Conservation (phyloP, 1,284 basidiomycete genomes). For the Ceratobasidium theobromae region DNA sequence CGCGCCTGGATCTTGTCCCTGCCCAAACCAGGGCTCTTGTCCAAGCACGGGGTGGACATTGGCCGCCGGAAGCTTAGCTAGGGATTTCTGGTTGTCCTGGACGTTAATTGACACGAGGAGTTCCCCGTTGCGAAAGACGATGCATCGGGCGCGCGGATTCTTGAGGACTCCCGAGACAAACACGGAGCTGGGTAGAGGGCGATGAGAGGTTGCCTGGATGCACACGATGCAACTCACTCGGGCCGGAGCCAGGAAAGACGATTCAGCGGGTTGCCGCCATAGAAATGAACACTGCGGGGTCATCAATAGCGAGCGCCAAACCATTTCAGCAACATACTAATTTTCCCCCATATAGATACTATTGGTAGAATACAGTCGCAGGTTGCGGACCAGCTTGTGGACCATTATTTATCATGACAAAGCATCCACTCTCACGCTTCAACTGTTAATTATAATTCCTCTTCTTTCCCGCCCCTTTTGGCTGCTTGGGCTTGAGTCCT, state of each 20-base stretch:
- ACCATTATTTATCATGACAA: constrained; percentile 25
- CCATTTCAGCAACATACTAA: constrained; percentile 10
- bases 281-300: constrained; percentile 54
- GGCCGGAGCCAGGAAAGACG: constrained; percentile 79
- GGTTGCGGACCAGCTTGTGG: no score
- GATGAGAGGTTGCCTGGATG: not conserved
- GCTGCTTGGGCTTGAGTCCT: constrained; percentile 29
- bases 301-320: not conserved
- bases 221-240: not conserved
- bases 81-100: constrained; percentile 43
- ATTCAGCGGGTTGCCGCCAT: constrained; percentile 79
- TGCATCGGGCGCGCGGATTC: constrained; percentile 64
- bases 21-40: constrained; percentile 60
- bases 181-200: constrained; percentile 49
- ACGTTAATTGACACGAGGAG: constrained; percentile 53
- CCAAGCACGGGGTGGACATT: constrained; percentile 55
- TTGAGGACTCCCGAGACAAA: constrained; percentile 70
- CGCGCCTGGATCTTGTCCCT: constrained; percentile 58
- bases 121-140: constrained; percentile 69
- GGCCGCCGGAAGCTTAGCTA: constrained; percentile 57
- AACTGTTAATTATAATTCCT: not conserved
- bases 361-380: no score
- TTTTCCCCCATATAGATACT: constrained; percentile 27
- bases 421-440: not conserved
- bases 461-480: constrained; percentile 32